These are phyloP conservation scores for Solanum chiquidenum DNA, from an alignment of 257 asterid genomes.

Conservation along the genomic window DNA sequence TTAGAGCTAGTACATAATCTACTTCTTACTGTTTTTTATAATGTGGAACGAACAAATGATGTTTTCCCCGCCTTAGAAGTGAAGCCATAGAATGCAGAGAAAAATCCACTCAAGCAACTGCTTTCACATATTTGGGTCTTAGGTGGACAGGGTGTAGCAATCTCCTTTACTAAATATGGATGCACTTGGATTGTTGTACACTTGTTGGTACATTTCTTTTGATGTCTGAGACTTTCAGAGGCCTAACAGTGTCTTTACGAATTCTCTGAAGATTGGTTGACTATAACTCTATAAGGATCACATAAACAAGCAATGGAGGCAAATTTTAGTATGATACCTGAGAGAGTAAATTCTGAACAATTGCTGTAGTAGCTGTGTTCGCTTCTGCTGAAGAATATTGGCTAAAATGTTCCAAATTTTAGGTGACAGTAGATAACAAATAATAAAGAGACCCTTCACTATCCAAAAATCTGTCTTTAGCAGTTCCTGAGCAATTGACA, in stretches of 20 bases:
- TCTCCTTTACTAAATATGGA: background rate
- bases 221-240: background rate
- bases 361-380: background rate
- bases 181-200: background rate
- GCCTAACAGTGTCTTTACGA: background rate
- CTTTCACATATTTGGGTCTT: background rate
- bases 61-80: background rate
- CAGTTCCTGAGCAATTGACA: background rate
- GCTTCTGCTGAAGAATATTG: background rate
- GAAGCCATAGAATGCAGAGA: background rate
- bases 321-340: background rate
- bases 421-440: background rate
- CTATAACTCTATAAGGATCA: background rate
- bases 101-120: background rate
- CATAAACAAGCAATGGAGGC: background rate
- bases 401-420: background rate
- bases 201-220: background rate
- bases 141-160: background rate
- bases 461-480: background rate
- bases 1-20: constrained; percentile 7
- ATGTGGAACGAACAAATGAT: background rate
- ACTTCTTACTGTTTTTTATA: background rate
- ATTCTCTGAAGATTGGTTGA: background rate
- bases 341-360: background rate
- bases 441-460: background rate